Evolutionary conservation across 495 filamentous ascomycete species (phyloP).

Genomic region (Letharia lupina): DNA sequence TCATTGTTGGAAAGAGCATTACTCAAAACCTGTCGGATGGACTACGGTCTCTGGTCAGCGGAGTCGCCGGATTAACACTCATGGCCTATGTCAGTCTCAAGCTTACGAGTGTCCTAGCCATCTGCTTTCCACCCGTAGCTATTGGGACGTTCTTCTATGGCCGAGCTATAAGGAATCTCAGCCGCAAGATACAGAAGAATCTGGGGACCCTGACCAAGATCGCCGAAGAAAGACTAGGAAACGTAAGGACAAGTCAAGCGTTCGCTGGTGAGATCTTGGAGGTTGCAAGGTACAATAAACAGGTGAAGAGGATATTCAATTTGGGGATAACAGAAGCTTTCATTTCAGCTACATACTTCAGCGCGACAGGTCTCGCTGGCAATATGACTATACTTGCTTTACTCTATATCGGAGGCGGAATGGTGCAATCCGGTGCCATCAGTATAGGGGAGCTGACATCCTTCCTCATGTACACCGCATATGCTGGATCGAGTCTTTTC

Average conservation of each 20-base stretch:
- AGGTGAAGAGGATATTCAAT: slow-evolving; percentile 83
- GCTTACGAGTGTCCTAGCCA: slow-evolving; percentile 71
- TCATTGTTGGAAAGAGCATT: slow-evolving; percentile 96
- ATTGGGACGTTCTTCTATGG: slow-evolving; percentile 87
- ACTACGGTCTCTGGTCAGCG: slow-evolving; percentile 77
- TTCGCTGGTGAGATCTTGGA: slow-evolving; percentile 90
- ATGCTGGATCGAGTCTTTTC: slow-evolving; percentile 84
- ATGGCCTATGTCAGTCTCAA: slow-evolving; percentile 93
- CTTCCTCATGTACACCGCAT: slow-evolving; percentile 96
- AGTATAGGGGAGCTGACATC: slow-evolving; percentile 89
- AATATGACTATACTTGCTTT: slow-evolving; percentile 95
- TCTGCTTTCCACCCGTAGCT: slow-evolving; percentile 91
- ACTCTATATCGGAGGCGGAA: slow-evolving; percentile 79
- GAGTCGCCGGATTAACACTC: slow-evolving; percentile 73
- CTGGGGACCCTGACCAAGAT: slow-evolving; percentile 89
- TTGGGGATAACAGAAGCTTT: slow-evolving; percentile 79
- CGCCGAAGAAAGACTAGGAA: slow-evolving; percentile 89
- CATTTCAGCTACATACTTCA: slow-evolving; percentile 87
- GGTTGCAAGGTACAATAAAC: slow-evolving; percentile 80
- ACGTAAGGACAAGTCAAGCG: slow-evolving; percentile 90
- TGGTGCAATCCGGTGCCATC: slow-evolving; percentile 80
- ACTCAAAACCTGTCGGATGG: slow-evolving; percentile 97
- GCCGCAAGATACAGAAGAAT: slow-evolving; percentile 84
- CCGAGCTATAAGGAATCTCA: slow-evolving; percentile 74
- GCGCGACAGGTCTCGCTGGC: slow-evolving; percentile 74